Percentiles rank a stretch among this genome's conserved stretches.
These are phyloP conservation scores for Evernia prunastri DNA, from an alignment of 495 filamentous ascomycete species.

Conservation along the genomic window DNA sequence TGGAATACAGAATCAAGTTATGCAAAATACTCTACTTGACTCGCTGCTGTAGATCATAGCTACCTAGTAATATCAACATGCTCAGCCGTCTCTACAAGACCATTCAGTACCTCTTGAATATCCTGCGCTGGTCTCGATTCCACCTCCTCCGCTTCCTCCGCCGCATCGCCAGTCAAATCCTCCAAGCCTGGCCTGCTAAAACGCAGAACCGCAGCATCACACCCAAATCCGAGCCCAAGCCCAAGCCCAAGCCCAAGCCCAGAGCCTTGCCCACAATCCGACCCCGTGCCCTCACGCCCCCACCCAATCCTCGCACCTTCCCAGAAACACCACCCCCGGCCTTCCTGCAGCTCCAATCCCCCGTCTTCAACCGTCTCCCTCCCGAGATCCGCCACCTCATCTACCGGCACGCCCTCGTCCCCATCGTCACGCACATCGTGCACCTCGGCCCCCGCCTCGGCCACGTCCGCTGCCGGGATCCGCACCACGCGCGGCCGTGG, in stretches of 20 bases:
- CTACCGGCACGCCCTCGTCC: neutral
- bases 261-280: neutral
- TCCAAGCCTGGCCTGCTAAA: neutral
- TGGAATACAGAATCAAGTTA: too few relatives aligned
- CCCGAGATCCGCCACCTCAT: conserved; percentile 5
- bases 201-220: neutral
- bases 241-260: neutral
- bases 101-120: neutral
- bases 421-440: neutral
- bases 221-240: neutral
- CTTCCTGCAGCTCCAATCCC: neutral
- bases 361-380: neutral
- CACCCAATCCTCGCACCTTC: neutral
- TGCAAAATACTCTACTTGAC: too few relatives aligned
- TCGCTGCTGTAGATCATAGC: too few relatives aligned
- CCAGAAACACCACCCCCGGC: neutral
- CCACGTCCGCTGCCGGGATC: conserved; percentile 1
- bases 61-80: too few relatives aligned
- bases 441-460: neutral
- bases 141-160: neutral
- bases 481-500: neutral
- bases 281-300: neutral
- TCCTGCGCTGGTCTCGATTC: neutral
- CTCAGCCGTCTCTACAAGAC: too few relatives aligned
- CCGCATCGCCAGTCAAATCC: neutral